Conservation (phyloP, 768 basidiomycete species). For the Melanogaster broomeanus region DNA sequence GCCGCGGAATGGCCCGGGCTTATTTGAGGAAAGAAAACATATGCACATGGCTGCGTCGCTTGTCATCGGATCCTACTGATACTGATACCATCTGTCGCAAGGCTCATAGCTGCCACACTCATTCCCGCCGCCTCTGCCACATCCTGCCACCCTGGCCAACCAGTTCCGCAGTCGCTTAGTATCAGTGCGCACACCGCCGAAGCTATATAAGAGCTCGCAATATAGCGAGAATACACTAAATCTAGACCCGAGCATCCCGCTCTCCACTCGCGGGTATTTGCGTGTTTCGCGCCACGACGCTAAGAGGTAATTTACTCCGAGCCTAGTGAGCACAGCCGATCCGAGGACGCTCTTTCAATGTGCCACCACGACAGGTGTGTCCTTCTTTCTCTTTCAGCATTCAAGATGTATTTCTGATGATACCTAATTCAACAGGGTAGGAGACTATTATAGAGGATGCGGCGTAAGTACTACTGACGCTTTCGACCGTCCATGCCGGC, state of each 20-base stretch:
- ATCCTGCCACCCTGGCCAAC: not conserved
- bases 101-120: not conserved
- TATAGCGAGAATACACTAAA: not conserved
- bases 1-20: constrained; percentile 4
- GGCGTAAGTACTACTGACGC: constrained; percentile 26
- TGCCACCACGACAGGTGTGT: constrained; percentile 40
- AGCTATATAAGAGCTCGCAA: constrained; percentile 3
- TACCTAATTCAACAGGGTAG: constrained; percentile 24
- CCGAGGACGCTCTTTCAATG: constrained; percentile 17
- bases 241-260: not conserved
- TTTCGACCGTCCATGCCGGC: not conserved
- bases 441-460: constrained; percentile 39
- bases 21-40: not conserved
- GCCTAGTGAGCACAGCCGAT: not conserved
- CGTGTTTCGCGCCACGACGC: not conserved
- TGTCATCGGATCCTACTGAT: not conserved
- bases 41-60: not conserved
- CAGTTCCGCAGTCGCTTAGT: constrained; percentile 12
- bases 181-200: not conserved
- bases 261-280: not conserved
- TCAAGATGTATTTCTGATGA: constrained; percentile 1
- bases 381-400: not conserved
- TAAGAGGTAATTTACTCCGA: no score
- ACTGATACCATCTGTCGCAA: not conserved
- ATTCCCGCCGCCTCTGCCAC: constrained; percentile 7